Evolutionary conservation across 2,329 filamentous ascomycete species (phyloP).

Genomic region (Exserohilum turcica): DNA sequence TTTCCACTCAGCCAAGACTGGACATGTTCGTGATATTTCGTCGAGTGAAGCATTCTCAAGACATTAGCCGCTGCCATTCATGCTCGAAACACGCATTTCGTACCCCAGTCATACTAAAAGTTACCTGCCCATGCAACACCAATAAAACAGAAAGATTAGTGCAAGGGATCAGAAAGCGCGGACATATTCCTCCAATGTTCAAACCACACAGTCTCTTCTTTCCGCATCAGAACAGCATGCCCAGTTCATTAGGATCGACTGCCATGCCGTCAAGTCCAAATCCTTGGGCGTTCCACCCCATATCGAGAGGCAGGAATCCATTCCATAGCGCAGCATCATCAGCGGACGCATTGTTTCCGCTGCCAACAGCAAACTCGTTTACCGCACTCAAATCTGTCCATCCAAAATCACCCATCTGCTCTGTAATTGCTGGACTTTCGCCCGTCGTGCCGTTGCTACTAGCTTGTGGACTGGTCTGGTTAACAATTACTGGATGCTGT

Average conservation of each 20-base stretch:
- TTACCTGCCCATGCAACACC: background rate
- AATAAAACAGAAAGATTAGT: background rate
- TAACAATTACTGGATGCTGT: constrained; percentile 18
- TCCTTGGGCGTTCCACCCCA: constrained; percentile 43
- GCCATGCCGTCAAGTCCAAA: constrained; percentile 40
- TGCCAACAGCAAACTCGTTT: constrained; percentile 55
- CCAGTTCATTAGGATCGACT: constrained; percentile 34
- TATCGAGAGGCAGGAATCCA: constrained; percentile 47
- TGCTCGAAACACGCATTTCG: background rate
- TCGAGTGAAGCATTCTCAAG: background rate
- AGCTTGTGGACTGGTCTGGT: constrained; percentile 40
- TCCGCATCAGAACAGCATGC: constrained; percentile 36
- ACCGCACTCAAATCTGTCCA: constrained; percentile 57
- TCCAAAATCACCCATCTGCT: constrained; percentile 56
- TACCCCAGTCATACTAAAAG: background rate
- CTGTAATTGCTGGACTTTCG: constrained; percentile 51
- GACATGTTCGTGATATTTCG: background rate
- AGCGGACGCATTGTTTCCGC: constrained; percentile 29
- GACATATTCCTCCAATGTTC: background rate
- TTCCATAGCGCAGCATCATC: constrained; percentile 42
- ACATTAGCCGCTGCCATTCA: background rate
- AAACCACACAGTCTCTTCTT: background rate
- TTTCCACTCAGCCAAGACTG: background rate
- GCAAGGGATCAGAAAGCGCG: background rate
- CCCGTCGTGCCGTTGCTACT: constrained; percentile 47